These are phyloP conservation scores for Hordeum pubiflorum DNA, from an alignment of 202 grass and related monocot species.

Conservation along the genomic window DNA sequence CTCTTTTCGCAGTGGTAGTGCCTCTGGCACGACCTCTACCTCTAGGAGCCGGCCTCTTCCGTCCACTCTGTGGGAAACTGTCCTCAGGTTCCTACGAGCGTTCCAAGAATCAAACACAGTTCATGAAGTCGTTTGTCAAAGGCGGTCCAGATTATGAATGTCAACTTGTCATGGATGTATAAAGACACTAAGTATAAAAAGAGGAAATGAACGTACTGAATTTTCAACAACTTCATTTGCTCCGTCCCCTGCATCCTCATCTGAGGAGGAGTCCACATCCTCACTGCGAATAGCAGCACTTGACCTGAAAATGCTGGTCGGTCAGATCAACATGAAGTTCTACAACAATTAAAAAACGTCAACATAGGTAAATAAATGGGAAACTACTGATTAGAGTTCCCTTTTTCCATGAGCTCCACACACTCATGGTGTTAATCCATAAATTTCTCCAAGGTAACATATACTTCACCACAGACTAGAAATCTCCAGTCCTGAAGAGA, in stretches of 20 bases:
- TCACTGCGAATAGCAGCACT: slow-evolving; percentile 48
- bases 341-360: not conserved
- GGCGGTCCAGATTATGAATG: not conserved
- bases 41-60: slow-evolving; percentile 59
- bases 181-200: not conserved
- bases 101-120: slow-evolving; percentile 10
- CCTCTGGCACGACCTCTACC: slow-evolving; percentile 54
- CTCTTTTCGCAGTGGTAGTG: slow-evolving; percentile 64
- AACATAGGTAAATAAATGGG: not conserved
- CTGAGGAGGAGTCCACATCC: slow-evolving; percentile 55
- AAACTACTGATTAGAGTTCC: not conserved
- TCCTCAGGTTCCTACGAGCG: slow-evolving; percentile 60
- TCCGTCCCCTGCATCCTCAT: slow-evolving; percentile 61
- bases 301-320: slow-evolving; percentile 41
- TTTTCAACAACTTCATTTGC: slow-evolving; percentile 59
- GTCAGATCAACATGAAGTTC: slow-evolving; percentile 24
- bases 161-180: not conserved
- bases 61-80: slow-evolving; percentile 41
- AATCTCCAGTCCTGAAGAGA: not conserved
- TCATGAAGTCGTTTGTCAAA: not conserved
- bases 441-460: slow-evolving; percentile 2
- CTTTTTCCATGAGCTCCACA: not conserved
- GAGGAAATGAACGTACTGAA: slow-evolving; percentile 47
- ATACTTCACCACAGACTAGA: not conserved
- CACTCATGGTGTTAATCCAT: not conserved